Conservation (phyloP, 2,329 filamentous ascomycete species). For the Pseudofabraea citricarpa region DNA sequence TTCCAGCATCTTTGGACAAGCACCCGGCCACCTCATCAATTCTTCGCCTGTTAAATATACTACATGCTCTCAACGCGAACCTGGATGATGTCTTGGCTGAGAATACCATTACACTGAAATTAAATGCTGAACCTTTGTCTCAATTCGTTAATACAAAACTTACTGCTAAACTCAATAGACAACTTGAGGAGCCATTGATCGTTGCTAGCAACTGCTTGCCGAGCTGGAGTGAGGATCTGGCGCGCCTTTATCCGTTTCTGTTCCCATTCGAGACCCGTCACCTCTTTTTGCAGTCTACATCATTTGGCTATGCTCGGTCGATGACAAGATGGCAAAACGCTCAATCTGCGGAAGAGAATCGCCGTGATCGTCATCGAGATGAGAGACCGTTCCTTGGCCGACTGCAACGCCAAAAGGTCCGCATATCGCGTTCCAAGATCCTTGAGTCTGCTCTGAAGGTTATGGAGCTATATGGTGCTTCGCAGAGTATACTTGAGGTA, state of each 20-base stretch:
- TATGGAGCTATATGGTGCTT: conserved; percentile 97
- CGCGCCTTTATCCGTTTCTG: conserved; percentile 89
- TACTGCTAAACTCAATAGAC: conserved; percentile 94
- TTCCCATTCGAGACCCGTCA: conserved; percentile 98
- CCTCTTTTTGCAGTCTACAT: conserved; percentile 94
- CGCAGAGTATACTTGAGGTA: conserved; percentile 90
- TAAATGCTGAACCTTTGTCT: conserved; percentile 77
- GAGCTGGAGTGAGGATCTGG: conserved; percentile 92
- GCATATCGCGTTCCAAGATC: conserved; percentile 91
- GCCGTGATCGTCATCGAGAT: conserved; percentile 77
- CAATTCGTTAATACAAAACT: conserved; percentile 99
- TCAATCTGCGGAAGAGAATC: conserved; percentile 73
- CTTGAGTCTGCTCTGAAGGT: conserved; percentile 96
- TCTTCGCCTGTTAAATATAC: conserved; percentile 77
- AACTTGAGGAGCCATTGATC: conserved; percentile 92
- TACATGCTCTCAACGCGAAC: conserved; percentile 90
- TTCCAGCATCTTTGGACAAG: conserved; percentile 77
- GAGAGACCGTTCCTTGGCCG: conserved; percentile 88
- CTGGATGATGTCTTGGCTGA: conserved; percentile 85
- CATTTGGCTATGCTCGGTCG: conserved; percentile 93
- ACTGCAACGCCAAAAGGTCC: conserved; percentile 94
- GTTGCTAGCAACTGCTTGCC: conserved; percentile 96
- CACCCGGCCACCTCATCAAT: conserved; percentile 84
- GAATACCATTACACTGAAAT: conserved; percentile 62
- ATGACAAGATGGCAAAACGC: conserved; percentile 98